Evolutionary conservation across 1,284 basidiomycete genomes (phyloP).

Genomic region (Tremellales sp.): DNA sequence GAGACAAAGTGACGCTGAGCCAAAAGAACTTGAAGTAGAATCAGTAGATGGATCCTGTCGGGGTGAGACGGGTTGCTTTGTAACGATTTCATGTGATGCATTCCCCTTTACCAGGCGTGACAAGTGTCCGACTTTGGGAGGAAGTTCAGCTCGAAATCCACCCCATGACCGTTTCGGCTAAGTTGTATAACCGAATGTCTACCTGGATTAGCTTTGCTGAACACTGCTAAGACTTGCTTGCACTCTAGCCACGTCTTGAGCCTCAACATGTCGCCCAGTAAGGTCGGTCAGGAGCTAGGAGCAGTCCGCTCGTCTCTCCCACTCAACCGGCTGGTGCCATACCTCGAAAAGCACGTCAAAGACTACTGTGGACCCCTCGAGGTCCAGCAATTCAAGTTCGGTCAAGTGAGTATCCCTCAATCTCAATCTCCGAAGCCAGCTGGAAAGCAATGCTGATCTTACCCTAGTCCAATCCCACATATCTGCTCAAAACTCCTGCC

Average conservation of each 20-base stretch:
- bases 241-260: no score
- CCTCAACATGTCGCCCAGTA: neutral
- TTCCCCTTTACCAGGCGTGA: neutral
- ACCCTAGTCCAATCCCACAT: slow-evolving; percentile 95
- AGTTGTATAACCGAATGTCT: no score
- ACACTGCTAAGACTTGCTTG: no score
- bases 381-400: slow-evolving; percentile 92
- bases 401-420: slow-evolving; percentile 54
- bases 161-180: no score
- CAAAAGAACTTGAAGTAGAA: slow-evolving; percentile 9
- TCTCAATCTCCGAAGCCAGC: neutral
- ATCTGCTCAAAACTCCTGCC: slow-evolving; percentile 50
- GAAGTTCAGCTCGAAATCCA: no score
- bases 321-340: slow-evolving; percentile 61
- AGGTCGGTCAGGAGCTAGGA: slow-evolving; percentile 18
- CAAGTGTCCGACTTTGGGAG: neutral
- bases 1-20: slow-evolving; percentile 19
- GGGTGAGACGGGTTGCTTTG: neutral
- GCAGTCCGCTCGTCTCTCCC: slow-evolving; percentile 65
- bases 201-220: no score
- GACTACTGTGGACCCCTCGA: slow-evolving; percentile 63
- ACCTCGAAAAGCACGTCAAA: slow-evolving; percentile 60
- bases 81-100: neutral
- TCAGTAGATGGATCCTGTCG: neutral
- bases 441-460: no score